Conservation (phyloP, 2,329 filamentous ascomycete genomes). For the Aureobasidium pullulans region DNA sequence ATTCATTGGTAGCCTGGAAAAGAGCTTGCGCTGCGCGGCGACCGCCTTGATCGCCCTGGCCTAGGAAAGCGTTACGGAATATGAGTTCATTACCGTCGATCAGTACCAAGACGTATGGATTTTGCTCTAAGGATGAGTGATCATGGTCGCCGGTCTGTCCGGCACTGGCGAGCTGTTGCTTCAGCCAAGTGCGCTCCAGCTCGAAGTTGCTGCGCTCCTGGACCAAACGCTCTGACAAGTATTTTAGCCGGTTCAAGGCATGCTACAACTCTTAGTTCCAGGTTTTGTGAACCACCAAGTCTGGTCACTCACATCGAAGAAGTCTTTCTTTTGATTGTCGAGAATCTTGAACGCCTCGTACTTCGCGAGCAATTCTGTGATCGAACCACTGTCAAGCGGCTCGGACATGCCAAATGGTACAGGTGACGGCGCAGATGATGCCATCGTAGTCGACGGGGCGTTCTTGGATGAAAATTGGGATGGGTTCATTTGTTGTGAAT, state of each 20-base stretch:
- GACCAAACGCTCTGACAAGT: background rate
- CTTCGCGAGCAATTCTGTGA: background rate
- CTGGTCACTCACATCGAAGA: constrained; percentile 26
- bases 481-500: too few species aligned
- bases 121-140: constrained; percentile 26
- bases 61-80: constrained; percentile 24
- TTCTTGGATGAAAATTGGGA: too few species aligned
- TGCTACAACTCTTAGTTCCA: background rate
- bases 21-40: constrained; percentile 47
- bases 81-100: constrained; percentile 56
- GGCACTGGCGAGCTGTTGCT: background rate
- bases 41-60: constrained; percentile 44
- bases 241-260: background rate
- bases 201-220: background rate
- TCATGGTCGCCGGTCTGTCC: too few species aligned
- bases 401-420: background rate
- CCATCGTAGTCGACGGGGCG: background rate
- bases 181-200: background rate
- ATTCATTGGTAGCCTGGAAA: constrained; percentile 41
- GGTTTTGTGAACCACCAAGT: too few species aligned
- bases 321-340: constrained; percentile 26
- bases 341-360: constrained; percentile 15
- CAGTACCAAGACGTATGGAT: constrained; percentile 53
- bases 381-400: background rate
- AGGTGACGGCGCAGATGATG: background rate